Base-by-base conservation (phyloP, 1,284 basidiomycete genomes). In the Cutaneotrichosporon cyanovorans region DNA sequence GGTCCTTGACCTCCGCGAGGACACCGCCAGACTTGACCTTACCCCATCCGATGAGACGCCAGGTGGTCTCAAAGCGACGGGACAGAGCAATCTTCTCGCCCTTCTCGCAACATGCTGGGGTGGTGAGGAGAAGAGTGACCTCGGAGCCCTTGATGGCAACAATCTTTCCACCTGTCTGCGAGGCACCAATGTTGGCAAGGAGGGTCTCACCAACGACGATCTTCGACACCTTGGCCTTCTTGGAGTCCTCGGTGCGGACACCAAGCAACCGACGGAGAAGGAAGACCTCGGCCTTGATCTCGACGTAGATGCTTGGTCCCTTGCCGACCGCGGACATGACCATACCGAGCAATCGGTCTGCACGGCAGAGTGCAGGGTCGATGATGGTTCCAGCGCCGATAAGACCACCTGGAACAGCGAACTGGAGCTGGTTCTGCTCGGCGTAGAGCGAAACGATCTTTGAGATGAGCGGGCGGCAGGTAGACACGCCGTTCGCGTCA, bases 371-470 rank as follows among this genome's bases (percentile, higher is more conserved):
- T 37, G 91, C 95, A 32, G 93, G 93, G 74, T 96, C 91, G 59
- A 96, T 91, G 64, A 86, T 82, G 22, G 93, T 98, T 30, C 95
- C 93, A 10, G 96, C 93, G 81, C 95, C 93, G 66, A 98, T 98
- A 46, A 98, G 73, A 37, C 93, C 95, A 55, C 93, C 95, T 3
- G 95, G 93, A 0, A 98, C 93, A 28, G 95, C 93, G 67, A 95
- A 97, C 59, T 88, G 78, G 44, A 98, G 75, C 55, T 90, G 80
- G 68, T 98, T 98, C 73, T 84, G 89, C 77, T 98, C 93, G 20
- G 93, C 93, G 55, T 88, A 84, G 33, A 98, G 75, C 31, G 88
- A 85, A 61, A 95, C 84, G 63, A 98, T 93, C 55, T 81, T 79
- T 60, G 84, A 87, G 73, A 90, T 88, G 66, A 98, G 92, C 16